Conservation (phyloP, 345 rosid genomes). For the Gossypium australe region DNA sequence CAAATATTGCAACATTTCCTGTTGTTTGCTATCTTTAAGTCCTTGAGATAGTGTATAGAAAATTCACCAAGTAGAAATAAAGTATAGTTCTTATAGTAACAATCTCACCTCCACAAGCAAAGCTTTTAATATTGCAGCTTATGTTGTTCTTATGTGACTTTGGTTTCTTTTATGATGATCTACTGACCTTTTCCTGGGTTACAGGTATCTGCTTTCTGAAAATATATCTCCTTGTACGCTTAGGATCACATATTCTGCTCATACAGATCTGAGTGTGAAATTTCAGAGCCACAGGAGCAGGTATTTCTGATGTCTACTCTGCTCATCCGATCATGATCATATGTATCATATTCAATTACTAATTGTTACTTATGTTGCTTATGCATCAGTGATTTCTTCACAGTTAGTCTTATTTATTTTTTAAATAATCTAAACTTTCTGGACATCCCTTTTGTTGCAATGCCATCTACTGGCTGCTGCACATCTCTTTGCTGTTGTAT, state of each 20-base stretch:
- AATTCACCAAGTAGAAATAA: background rate
- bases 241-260: conserved; percentile 96
- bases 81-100: conserved; percentile 5
- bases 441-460: background rate
- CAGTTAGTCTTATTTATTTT: background rate
- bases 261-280: conserved; percentile 96
- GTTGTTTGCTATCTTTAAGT: background rate
- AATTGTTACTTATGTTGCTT: background rate
- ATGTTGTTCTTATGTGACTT: background rate
- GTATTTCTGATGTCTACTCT: conserved; percentile 29
- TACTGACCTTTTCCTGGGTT: conserved; percentile 19
- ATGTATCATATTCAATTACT: background rate
- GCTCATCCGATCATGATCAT: background rate
- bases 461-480: background rate
- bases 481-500: conserved; percentile 2
- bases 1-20: background rate
- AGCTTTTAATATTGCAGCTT: background rate
- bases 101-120: background rate
- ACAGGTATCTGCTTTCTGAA: conserved; percentile 86
- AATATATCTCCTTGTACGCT: conserved; percentile 69
- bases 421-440: background rate
- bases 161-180: background rate
- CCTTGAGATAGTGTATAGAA: background rate
- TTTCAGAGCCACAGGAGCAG: conserved; percentile 98
- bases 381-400: background rate